phyloP scores from a whole-genome alignment of 2,329 filamentous ascomycete genomes.

The Penicillium sp. region DNA sequence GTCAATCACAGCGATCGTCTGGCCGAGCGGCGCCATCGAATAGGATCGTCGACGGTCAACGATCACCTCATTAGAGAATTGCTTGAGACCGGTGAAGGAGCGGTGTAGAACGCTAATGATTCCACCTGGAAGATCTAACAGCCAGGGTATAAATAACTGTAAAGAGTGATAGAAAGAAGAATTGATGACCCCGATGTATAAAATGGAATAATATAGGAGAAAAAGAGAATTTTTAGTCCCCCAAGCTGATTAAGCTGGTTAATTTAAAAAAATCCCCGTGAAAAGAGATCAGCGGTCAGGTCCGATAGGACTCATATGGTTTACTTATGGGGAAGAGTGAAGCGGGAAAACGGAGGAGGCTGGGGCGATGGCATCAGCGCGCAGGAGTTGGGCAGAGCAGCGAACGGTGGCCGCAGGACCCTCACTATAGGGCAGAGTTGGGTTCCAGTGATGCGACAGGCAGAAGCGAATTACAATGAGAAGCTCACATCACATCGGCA shows the following conservation, averaged over 20 bases:
- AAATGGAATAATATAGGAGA: neutral
- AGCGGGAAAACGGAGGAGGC: constrained; percentile 14
- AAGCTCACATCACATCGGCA: constrained; percentile 13
- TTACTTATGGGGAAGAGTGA: constrained; percentile 8
- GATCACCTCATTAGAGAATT: constrained; percentile 15
- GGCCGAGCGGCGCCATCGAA: constrained; percentile 44
- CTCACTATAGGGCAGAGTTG: constrained; percentile 6
- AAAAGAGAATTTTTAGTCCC: constrained; percentile 1
- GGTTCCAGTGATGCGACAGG: constrained; percentile 21
- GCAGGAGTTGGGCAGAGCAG: constrained; percentile 26
- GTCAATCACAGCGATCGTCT: constrained; percentile 88
- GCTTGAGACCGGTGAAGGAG: constrained; percentile 2
- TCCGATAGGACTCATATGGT: constrained; percentile 10
- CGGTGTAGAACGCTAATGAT: constrained; percentile 10
- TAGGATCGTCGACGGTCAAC: constrained; percentile 10
- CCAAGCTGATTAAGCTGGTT: constrained; percentile 11
- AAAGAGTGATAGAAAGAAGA: neutral
- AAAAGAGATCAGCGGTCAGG: constrained; percentile 11
- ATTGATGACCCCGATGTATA: constrained; percentile 1
- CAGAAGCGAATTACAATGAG: constrained; percentile 3
- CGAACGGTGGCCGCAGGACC: constrained; percentile 13
- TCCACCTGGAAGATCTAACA: neutral
- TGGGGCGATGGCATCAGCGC: constrained; percentile 19
- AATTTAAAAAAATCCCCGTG: neutral
- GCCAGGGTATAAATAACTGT: neutral